Evolutionary conservation across 2,329 filamentous ascomycete species (phyloP).

Genomic region (Chaetomium sp.): DNA sequence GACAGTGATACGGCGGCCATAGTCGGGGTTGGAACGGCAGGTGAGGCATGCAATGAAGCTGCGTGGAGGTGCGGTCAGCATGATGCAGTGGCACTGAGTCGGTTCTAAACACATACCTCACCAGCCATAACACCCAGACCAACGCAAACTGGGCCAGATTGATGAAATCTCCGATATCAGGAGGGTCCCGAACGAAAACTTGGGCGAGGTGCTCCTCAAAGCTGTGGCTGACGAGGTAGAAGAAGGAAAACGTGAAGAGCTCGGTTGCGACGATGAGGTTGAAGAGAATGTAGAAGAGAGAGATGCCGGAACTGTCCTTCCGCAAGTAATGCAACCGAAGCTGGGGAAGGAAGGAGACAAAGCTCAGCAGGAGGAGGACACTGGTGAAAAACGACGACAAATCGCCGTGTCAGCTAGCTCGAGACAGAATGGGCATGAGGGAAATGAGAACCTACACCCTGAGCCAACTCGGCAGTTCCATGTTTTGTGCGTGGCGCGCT

Average conservation of each 20-base stretch:
- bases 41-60: slow-evolving; percentile 5
- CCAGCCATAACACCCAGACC: background rate
- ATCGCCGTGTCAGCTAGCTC: too few species aligned
- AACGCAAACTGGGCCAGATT: slow-evolving; percentile 2
- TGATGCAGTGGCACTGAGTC: too few species aligned
- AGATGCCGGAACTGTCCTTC: slow-evolving; percentile 2
- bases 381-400: background rate
- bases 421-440: too few species aligned
- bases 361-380: background rate
- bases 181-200: slow-evolving; percentile 13
- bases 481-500: too few species aligned
- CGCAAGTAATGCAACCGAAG: slow-evolving; percentile 3
- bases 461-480: too few species aligned
- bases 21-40: background rate
- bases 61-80: background rate
- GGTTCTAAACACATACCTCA: background rate
- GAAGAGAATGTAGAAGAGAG: slow-evolving; percentile 15
- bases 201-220: background rate
- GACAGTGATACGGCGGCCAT: background rate
- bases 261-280: slow-evolving; percentile 9
- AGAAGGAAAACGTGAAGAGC: slow-evolving; percentile 7
- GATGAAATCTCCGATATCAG: background rate
- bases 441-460: too few species aligned
- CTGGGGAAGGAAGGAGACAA: slow-evolving; percentile 13
- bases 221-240: background rate